These are phyloP conservation scores for Gnomoniopsis smithogilvyi DNA, from an alignment of 2,329 filamentous ascomycete species.

Conservation along the genomic window DNA sequence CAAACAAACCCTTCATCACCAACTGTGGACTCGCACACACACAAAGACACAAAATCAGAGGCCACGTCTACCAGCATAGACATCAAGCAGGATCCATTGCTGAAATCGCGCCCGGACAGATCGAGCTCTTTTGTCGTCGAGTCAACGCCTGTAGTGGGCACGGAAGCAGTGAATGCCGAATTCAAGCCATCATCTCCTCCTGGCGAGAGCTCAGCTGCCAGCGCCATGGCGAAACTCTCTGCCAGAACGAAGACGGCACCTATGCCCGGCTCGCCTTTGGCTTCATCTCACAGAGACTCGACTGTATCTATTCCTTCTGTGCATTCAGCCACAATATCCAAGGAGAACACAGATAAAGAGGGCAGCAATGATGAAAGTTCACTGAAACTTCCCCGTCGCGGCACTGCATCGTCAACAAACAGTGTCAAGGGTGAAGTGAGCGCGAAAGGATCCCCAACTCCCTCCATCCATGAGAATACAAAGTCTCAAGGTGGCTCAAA, in stretches of 20 bases:
- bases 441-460: constrained; percentile 29
- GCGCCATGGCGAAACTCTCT: constrained; percentile 67
- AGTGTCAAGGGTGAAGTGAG: constrained; percentile 23
- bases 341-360: constrained; percentile 39
- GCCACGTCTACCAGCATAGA: constrained; percentile 49
- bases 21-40: neutral
- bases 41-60: constrained; percentile 25
- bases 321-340: constrained; percentile 48
- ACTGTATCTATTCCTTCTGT: constrained; percentile 39
- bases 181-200: constrained; percentile 55
- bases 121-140: constrained; percentile 61
- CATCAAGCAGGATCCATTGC: constrained; percentile 36
- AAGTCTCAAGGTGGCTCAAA: constrained; percentile 38
- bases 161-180: constrained; percentile 65
- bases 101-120: constrained; percentile 27
- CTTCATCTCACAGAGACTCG: constrained; percentile 32
- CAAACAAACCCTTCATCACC: constrained; percentile 13
- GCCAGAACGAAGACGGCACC: constrained; percentile 54
- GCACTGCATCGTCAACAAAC: constrained; percentile 36
- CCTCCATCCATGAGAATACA: constrained; percentile 33
- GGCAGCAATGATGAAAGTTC: constrained; percentile 26
- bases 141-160: constrained; percentile 63
- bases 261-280: constrained; percentile 38
- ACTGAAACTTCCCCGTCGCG: constrained; percentile 29
- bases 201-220: constrained; percentile 57